Evolutionary conservation across 371 early-diverging fungal species (phyloP).

Genomic region (Mortierella polycephala): DNA sequence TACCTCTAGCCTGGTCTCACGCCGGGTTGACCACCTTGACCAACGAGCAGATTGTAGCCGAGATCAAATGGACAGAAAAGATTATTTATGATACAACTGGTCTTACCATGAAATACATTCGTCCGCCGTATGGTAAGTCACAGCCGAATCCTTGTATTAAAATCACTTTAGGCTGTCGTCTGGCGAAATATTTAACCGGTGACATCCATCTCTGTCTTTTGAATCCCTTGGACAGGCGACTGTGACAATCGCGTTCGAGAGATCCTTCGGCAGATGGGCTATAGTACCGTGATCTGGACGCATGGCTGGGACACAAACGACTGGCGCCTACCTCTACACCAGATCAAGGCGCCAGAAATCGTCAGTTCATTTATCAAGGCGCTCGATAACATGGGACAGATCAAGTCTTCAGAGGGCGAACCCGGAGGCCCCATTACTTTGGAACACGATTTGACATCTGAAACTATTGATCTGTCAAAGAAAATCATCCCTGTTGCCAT

Average conservation of each 20-base stretch:
- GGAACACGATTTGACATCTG: slow-evolving; percentile 51
- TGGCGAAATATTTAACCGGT: neutral
- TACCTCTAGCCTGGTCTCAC: slow-evolving; percentile 71
- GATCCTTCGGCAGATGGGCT: slow-evolving; percentile 66
- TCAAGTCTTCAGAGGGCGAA: slow-evolving; percentile 19
- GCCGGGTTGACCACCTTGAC: slow-evolving; percentile 74
- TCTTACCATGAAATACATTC: slow-evolving; percentile 53
- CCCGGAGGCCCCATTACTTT: slow-evolving; percentile 51
- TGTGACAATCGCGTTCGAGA: slow-evolving; percentile 76
- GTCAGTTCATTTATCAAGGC: slow-evolving; percentile 30
- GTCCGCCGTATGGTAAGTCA: slow-evolving; percentile 52
- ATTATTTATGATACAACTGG: slow-evolving; percentile 68
- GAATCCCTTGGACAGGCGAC: slow-evolving; percentile 57
- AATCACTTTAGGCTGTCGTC: no score
- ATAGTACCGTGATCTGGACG: slow-evolving; percentile 62
- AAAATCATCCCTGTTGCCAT: slow-evolving; percentile 25
- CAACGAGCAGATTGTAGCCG: slow-evolving; percentile 78
- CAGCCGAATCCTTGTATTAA: no score
- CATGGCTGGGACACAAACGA: slow-evolving; percentile 57
- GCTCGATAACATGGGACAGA: slow-evolving; percentile 22
- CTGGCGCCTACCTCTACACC: slow-evolving; percentile 43
- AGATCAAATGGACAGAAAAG: slow-evolving; percentile 73
- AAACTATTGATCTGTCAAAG: slow-evolving; percentile 29
- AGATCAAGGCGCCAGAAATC: slow-evolving; percentile 26
- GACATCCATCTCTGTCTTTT: neutral